These are phyloP conservation scores for Casuarina cunninghamiana DNA, from an alignment of 306 rosid genomes.

Conservation along the genomic window DNA sequence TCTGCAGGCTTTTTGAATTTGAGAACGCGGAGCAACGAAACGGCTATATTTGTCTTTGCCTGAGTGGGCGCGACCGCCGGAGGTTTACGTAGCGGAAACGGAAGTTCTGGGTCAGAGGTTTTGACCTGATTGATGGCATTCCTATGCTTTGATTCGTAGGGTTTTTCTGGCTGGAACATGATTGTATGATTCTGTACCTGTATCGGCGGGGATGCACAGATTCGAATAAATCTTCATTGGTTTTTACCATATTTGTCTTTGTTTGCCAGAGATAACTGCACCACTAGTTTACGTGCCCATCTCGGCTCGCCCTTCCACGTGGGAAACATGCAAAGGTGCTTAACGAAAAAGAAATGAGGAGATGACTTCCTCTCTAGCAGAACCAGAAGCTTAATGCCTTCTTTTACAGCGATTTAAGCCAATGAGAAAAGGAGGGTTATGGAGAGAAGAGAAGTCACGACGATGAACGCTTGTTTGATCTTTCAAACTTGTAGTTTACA, in stretches of 20 bases:
- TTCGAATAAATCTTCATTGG: constrained; percentile 11
- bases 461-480: too few relatives aligned
- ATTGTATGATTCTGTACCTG: not conserved
- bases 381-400: not conserved
- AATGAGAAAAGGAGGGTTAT: not conserved
- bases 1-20: constrained; percentile 23
- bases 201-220: not conserved
- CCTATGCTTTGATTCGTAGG: not conserved
- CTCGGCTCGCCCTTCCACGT: constrained; percentile 27
- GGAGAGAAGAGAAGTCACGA: too few relatives aligned
- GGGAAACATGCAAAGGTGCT: constrained; percentile 44
- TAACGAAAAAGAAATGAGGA: constrained; percentile 3
- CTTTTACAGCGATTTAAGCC: not conserved
- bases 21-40: constrained; percentile 26
- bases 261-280: too few relatives aligned
- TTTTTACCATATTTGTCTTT: not conserved
- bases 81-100: not conserved
- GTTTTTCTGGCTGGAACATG: not conserved
- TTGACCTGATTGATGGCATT: constrained; percentile 1
- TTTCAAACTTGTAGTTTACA: too few relatives aligned
- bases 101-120: not conserved
- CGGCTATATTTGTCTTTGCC: constrained; percentile 14
- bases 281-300: constrained; percentile 19
- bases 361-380: not conserved
- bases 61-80: constrained; percentile 4